Base-by-base conservation (phyloP, 1,284 basidiomycete genomes). In the Apiotrichum porosum region DNA sequence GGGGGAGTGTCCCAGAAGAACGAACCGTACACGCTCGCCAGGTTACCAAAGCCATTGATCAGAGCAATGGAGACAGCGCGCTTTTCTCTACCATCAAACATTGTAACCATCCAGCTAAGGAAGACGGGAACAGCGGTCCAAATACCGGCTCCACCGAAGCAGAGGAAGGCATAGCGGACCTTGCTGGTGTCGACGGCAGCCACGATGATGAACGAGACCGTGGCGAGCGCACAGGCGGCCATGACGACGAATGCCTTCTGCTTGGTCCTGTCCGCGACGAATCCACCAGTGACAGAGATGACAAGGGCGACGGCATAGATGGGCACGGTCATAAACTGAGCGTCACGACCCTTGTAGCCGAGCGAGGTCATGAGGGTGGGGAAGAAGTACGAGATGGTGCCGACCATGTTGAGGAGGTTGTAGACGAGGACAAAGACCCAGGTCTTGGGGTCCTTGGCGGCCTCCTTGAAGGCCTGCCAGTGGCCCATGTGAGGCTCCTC, bases 291-390 rank as follows among this genome's bases (percentile, higher is more conserved):
- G 31, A 74, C 51, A 12, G 70, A 63, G 38, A 69, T 61, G 41
- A 65, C 45, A 9, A 74, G 62, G 2, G 74, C 66, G 42, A 74
- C 72, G 13, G 57, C 47, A 61, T 75, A 76, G 52, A 76, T 72
- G 17, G 75, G 74, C 4, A 75, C 73, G 1, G 75, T 75, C 69
- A 73, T 73, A 56, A 69, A 73, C 56, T 74, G 72, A 3, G 63
- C 65, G 34, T 42, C 57, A 28, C 57, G 51, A n/a, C 63, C 63
- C 17, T 35, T 53, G 61, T 74, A 71, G 9, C 72, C 71, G 8
- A 74, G 54, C 22, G 60, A 43, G 9, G 36, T 52, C 55, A 71
- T 69, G 24, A 73, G 56, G 3, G 69, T 72, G 12, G 71, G 71
- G 63, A 73, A 69, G 54, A 74, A 74, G 65, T 74, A 74, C 6